phyloP scores from a whole-genome alignment of 2,329 filamentous ascomycete genomes.

The Arthrobotrys pseudoclavata region DNA sequence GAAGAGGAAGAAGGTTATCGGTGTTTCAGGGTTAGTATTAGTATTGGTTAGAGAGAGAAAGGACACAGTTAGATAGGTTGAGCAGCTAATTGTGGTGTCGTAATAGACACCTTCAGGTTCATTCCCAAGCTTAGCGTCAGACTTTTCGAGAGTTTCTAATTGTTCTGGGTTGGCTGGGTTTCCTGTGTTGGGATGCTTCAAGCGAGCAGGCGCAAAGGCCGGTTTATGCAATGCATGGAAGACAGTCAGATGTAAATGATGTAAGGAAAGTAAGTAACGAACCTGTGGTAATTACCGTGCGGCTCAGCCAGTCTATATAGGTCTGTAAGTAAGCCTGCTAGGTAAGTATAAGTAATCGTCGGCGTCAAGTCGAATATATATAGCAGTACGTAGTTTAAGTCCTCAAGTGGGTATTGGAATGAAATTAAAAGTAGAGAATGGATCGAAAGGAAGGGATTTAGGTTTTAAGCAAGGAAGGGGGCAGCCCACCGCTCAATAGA shows the following conservation, averaged over 20 bases:
- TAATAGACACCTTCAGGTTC: constrained; percentile 1
- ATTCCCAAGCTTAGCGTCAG: constrained; percentile 10
- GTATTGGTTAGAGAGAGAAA: background rate
- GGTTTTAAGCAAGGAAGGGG: constrained; percentile 11
- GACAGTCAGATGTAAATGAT: constrained; percentile 2
- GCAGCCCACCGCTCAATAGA: constrained; percentile 5
- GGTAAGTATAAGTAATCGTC: background rate
- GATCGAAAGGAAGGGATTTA: background rate
- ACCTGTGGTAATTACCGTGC: background rate
- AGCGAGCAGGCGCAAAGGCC: constrained; percentile 20
- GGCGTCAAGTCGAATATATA: background rate
- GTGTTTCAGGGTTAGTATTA: constrained; percentile 17
- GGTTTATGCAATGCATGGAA: constrained; percentile 2
- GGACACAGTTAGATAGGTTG: constrained; percentile 17
- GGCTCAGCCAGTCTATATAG: background rate
- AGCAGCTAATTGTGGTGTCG: constrained; percentile 7
- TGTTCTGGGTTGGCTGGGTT: constrained; percentile 12
- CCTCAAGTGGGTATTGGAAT: background rate
- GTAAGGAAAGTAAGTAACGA: background rate
- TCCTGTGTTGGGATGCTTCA: constrained; percentile 31
- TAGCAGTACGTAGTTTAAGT: too few species aligned
- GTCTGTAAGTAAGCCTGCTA: background rate
- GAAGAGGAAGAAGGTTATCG: background rate
- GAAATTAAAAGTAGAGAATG: background rate
- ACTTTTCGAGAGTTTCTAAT: background rate